A percentile compares a stretch with the other conserved stretches of the same genome.
These are phyloP conservation scores for Boletus pseudo-olivaceus DNA, from an alignment of 768 basidiomycete species.

Conservation along the genomic window DNA sequence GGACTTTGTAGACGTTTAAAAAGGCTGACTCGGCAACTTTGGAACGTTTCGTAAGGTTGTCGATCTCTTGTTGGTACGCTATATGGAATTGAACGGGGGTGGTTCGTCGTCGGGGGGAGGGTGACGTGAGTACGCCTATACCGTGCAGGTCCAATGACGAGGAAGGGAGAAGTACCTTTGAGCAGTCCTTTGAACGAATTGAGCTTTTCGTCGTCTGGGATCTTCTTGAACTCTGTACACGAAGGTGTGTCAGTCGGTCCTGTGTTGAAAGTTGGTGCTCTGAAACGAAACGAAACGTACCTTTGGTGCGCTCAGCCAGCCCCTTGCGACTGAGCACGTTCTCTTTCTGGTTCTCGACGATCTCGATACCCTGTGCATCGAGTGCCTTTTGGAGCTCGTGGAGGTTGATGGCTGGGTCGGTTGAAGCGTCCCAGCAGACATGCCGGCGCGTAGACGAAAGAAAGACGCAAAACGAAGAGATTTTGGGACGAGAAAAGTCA, in stretches of 20 bases:
- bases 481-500: background rate
- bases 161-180: conserved; percentile 58
- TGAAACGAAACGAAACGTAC: conserved; percentile 34
- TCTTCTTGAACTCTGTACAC: conserved; percentile 86
- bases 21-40: conserved; percentile 94
- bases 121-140: too few relatives aligned
- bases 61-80: conserved; percentile 98
- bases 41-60: conserved; percentile 88
- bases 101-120: background rate
- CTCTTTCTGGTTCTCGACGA: conserved; percentile 99
- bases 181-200: conserved; percentile 86
- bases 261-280: background rate
- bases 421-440: background rate
- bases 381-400: conserved; percentile 89
- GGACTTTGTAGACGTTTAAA: conserved; percentile 92
- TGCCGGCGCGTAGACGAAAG: background rate
- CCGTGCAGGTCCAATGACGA: background rate
- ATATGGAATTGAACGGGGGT: background rate
- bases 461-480: background rate
- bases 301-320: conserved; percentile 93
- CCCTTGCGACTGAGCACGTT: conserved; percentile 90
- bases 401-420: conserved; percentile 71
- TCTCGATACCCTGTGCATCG: conserved; percentile 88
- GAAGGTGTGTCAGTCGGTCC: background rate
- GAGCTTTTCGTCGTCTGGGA: conserved; percentile 85